Base-by-base conservation (phyloP, 768 basidiomycete genomes). In the Clavulina sp. region DNA sequence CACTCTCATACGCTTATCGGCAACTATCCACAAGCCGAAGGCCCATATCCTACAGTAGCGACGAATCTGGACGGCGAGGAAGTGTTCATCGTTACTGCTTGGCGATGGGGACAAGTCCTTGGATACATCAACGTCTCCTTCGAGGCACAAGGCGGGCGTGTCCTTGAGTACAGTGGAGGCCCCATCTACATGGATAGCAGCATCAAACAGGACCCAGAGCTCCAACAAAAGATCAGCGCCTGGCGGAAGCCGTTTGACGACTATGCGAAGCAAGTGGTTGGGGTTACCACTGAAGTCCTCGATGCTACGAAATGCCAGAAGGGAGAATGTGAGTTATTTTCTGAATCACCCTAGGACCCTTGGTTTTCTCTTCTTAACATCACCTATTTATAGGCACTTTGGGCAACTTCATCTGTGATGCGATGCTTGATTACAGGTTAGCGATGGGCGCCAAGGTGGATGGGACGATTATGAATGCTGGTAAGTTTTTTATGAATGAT, bases 1-100 rank as follows among this genome's bases (percentile, higher is more conserved):
- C 70, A 70, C 57, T 69, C 68, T 2, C 70, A 72, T 56, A 72
- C 72, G 19, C 66, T 70, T 19, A 61, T 72, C 18, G 70, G 69
- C 23, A 65, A 69, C 44, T 62, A 69, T 53, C 59, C 63, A 21
- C 66, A 62, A 28, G 66, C 67, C 7, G 60, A 59, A 29, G 72
- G 72, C 6, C 60, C 64, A 4, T 73, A 72, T 55, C 72, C 71
- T 3, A 73, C 72, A 4, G 67, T 71, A 30, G 64, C 57, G 44
- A 63, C 60, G 36, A 73, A 72, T 57, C 58, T 65, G 19, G 65
- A 68, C 46, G 69, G 70, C 5, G 70, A 73, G 43, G 43, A 24
- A 55, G 54, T 73, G 18, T 69, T 68, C 53, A 64, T 73, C n/a
- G 68, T 72, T 49, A 71, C 70, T 0, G 64, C 69, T 50, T 71